Base-by-base conservation (phyloP, 2,329 filamentous ascomycete species). In the Aspergillus fructus region DNA sequence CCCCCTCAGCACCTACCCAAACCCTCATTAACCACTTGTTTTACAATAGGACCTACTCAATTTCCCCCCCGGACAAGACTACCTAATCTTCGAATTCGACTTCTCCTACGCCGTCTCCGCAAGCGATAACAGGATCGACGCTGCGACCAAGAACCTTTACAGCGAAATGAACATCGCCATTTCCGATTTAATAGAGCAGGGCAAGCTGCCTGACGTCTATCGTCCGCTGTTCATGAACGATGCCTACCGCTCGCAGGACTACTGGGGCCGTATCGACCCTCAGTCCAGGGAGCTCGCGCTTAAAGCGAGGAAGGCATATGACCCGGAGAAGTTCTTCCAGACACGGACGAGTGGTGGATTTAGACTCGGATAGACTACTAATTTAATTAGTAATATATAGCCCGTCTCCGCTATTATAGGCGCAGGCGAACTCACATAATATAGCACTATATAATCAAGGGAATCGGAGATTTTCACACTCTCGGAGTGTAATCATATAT, bases 151-250 rank as follows among this genome's bases (percentile, higher is more conserved):
- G 52, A 63, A 68, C 11, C 68, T 77, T 5, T 77, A 77, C 56
- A 64, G 63, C 2, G 75, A 74, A 5, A 64, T 75, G 51, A 65
- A 65, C n/a, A 69, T 71, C 12, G 54, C 71, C 2, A 67, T 77
- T 7, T 64, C 70, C 17, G 64, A 68, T 33, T 75, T 69, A 52
- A 71, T 73, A 40, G 58, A 70, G 6, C 55, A 69, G 9, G 74
- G 72, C 11, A 64, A 68, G 4, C 64, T 78, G 17, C 72, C 76
- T 0, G 69, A 76, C 27, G 74, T 71, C 5, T 76, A 79, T 56
- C 64, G 74, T 13, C 78, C 78, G 7, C 63, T 80, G 5, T 81
- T 81, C 62, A 78, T 79, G 73, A 80, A 79, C 54, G 78, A 80
- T 47, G 71, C 70, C 9, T 75, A 79, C 63, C 73, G 68, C 54